phyloP scores from a whole-genome alignment of 2,329 filamentous ascomycete genomes.

The Fusarium nisikadoi region DNA sequence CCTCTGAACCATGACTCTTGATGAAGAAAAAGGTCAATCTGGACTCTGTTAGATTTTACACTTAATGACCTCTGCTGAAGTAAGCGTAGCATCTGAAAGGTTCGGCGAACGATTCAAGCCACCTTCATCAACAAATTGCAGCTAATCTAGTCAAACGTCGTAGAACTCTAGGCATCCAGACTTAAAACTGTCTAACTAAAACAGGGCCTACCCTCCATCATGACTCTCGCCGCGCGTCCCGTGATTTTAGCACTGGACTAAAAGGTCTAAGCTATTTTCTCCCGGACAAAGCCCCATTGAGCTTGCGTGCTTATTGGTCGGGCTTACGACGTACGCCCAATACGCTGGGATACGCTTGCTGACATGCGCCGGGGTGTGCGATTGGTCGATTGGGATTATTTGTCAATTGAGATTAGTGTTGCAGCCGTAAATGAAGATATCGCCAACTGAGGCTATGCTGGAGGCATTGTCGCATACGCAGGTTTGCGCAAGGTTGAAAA shows the following conservation, averaged over 20 bases:
- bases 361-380: neutral
- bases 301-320: neutral
- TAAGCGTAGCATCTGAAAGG: no score
- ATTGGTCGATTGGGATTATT: neutral
- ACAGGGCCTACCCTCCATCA: conserved; percentile 10
- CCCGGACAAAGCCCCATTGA: neutral
- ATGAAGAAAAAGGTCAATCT: fast-evolving
- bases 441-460: neutral
- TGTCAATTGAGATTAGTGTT: neutral
- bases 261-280: neutral
- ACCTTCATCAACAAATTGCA: neutral
- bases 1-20: neutral
- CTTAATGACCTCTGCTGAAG: neutral
- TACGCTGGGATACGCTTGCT: conserved; percentile 10
- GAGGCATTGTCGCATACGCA: neutral
- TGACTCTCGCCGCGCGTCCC: conserved; percentile 3
- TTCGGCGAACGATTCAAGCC: neutral
- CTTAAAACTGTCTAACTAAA: neutral
- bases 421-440: neutral
- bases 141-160: neutral
- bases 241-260: neutral
- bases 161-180: neutral
- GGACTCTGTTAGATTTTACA: fast-evolving
- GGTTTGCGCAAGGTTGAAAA: no score
- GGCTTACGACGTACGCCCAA: neutral